Conservation (phyloP, 73 alveolate genomes). For the Paramecium pentaurelia region DNA sequence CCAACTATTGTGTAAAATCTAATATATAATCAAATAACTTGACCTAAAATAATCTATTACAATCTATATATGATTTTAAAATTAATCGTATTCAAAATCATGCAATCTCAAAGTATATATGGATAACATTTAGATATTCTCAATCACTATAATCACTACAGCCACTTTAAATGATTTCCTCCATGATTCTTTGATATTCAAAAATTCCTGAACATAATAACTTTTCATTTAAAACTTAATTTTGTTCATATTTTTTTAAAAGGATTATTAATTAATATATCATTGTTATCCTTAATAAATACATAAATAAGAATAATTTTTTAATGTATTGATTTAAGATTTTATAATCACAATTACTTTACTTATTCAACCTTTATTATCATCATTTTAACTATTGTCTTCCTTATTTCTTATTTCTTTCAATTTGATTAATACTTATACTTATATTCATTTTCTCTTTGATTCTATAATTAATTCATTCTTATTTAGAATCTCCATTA, state of each 20-base stretch:
- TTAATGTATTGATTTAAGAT: neutral
- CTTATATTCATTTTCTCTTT: constrained; percentile 81
- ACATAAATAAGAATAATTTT: neutral
- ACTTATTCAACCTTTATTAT: neutral
- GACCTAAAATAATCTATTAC: neutral
- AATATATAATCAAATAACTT: neutral
- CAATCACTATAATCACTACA: neutral
- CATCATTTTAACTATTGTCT: neutral
- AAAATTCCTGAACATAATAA: neutral
- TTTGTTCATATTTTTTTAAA: neutral
- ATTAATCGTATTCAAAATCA: neutral
- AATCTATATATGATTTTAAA: neutral
- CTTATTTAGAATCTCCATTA: constrained; percentile 73
- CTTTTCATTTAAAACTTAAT: neutral
- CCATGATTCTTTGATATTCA: neutral
- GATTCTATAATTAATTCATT: constrained; percentile 78
- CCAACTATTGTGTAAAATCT: neutral
- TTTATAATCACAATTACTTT: neutral
- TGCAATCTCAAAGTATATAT: neutral
- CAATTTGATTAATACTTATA: constrained; percentile 70
- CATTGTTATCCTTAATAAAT: neutral
- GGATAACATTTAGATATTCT: constrained; percentile 24
- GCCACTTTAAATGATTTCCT: neutral
- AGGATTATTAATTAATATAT: neutral
- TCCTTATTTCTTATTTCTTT: constrained; percentile 76